A percentile compares a stretch with the other conserved stretches of the same genome.
These are phyloP conservation scores for Cercospora sp. DNA, from an alignment of 2,329 filamentous ascomycete genomes.

Conservation along the genomic window DNA sequence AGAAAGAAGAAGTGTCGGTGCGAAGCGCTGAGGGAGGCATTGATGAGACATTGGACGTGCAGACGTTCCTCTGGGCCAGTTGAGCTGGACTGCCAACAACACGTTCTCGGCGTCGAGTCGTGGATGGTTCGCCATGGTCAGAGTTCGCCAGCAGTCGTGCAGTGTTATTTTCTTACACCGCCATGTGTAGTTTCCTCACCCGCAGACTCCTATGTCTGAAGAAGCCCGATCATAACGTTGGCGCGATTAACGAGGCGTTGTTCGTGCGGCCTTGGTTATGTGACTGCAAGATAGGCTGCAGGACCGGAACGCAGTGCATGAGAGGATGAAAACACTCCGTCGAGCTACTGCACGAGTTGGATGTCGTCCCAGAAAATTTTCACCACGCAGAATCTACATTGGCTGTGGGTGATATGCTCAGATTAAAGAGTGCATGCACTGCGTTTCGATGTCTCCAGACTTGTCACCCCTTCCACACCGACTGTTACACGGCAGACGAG, in stretches of 20 bases:
- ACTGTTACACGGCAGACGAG: slow-evolving; percentile 19
- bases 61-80: not conserved
- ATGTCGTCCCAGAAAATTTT: slow-evolving; percentile 28
- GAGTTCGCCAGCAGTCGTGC: not conserved
- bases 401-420: slow-evolving; percentile 6
- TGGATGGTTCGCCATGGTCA: not conserved
- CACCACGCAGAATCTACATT: slow-evolving; percentile 16
- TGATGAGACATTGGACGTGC: slow-evolving; percentile 1
- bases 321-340: slow-evolving; percentile 5
- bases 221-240: slow-evolving; percentile 5
- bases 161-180: slow-evolving; percentile 6
- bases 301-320: slow-evolving; percentile 23
- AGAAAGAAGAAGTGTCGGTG: slow-evolving; percentile 8
- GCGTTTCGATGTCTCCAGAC: slow-evolving; percentile 12
- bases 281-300: slow-evolving; percentile 15
- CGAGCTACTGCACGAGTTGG: slow-evolving; percentile 23
- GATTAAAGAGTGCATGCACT: slow-evolving; percentile 9
- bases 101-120: not conserved
- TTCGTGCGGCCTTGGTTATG: not conserved
- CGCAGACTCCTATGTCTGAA: slow-evolving; percentile 14
- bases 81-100: slow-evolving; percentile 1
- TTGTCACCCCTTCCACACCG: slow-evolving; percentile 21
- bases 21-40: slow-evolving; percentile 21
- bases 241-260: slow-evolving; percentile 7
- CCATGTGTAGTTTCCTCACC: slow-evolving; percentile 23